Percentiles rank a stretch among this genome's conserved stretches.
These are phyloP conservation scores for Phytophthora constricta DNA, from an alignment of 352 stramenopile species.

Conservation along the genomic window DNA sequence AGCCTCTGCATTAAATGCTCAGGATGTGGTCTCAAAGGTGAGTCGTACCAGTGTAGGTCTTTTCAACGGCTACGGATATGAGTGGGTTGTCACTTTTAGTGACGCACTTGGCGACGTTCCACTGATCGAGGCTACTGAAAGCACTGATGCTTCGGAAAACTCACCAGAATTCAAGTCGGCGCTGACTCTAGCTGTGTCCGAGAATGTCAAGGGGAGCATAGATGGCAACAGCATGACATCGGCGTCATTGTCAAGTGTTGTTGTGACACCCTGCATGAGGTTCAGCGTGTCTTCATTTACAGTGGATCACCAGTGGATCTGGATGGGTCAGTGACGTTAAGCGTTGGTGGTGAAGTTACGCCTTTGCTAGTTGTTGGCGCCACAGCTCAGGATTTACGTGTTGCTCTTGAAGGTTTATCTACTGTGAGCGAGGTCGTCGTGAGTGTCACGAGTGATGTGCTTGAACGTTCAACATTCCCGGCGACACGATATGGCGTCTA, in stretches of 20 bases:
- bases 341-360: conserved; percentile 72
- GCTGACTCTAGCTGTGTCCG: conserved; percentile 38
- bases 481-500: conserved; percentile 64
- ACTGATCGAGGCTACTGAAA: conserved; percentile 37
- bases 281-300: conserved; percentile 82
- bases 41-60: conserved; percentile 50
- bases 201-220: conserved; percentile 52
- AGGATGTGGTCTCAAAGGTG: conserved; percentile 33
- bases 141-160: conserved; percentile 3
- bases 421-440: conserved; percentile 65
- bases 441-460: conserved; percentile 30
- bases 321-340: conserved; percentile 56
- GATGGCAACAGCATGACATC: conserved; percentile 30
- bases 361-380: conserved; percentile 49
- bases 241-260: conserved; percentile 29
- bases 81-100: conserved; percentile 76
- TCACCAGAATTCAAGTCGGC: conserved; percentile 37
- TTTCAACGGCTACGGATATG: conserved; percentile 62
- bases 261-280: conserved; percentile 46
- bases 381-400: conserved; percentile 48
- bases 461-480: conserved; percentile 34
- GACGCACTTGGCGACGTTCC: conserved; percentile 60
- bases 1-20: conserved; percentile 18
- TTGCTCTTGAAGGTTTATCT: conserved; percentile 69
- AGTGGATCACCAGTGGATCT: conserved; percentile 66